Evolutionary conservation across 129 eudicot genomes (phyloP).

Genomic region (Artemisia tridentata): DNA sequence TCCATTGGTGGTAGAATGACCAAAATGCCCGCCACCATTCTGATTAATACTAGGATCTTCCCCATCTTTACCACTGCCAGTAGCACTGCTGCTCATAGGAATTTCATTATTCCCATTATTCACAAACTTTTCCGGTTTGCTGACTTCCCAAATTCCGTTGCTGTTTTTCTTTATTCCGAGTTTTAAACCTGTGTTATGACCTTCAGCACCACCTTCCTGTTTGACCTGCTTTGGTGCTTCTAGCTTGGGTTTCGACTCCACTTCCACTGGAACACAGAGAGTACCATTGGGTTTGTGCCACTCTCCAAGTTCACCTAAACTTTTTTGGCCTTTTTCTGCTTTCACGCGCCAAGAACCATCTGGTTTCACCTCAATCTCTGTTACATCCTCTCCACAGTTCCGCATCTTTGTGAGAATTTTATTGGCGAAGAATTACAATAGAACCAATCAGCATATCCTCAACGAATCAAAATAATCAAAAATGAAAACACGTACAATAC

Average conservation of each 20-base stretch:
- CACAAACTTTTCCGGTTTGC: constrained; percentile 47
- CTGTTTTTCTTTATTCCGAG: constrained; percentile 75
- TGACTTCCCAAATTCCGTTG: constrained; percentile 80
- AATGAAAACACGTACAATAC: constrained; percentile 26
- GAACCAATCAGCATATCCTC: not conserved
- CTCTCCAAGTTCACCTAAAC: constrained; percentile 60
- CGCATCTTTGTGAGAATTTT: constrained; percentile 39
- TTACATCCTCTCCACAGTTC: constrained; percentile 73
- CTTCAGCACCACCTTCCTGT: constrained; percentile 63
- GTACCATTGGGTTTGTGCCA: constrained; percentile 90
- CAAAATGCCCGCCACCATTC: constrained; percentile 59
- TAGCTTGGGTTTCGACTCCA: constrained; percentile 47
- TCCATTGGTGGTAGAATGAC: constrained; percentile 49
- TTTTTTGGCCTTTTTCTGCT: constrained; percentile 59
- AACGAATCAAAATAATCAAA: not conserved
- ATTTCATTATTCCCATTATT: constrained; percentile 39
- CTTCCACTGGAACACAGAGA: constrained; percentile 41
- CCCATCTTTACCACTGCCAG: constrained; percentile 74
- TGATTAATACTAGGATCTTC: constrained; percentile 90
- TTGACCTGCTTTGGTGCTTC: constrained; percentile 58
- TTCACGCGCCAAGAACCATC: constrained; percentile 96
- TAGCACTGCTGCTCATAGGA: constrained; percentile 86
- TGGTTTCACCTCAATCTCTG: constrained; percentile 90
- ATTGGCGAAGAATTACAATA: not conserved
- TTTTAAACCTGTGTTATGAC: constrained; percentile 58